phyloP scores from a whole-genome alignment of 495 filamentous ascomycete genomes.

The Podospora sp. region DNA sequence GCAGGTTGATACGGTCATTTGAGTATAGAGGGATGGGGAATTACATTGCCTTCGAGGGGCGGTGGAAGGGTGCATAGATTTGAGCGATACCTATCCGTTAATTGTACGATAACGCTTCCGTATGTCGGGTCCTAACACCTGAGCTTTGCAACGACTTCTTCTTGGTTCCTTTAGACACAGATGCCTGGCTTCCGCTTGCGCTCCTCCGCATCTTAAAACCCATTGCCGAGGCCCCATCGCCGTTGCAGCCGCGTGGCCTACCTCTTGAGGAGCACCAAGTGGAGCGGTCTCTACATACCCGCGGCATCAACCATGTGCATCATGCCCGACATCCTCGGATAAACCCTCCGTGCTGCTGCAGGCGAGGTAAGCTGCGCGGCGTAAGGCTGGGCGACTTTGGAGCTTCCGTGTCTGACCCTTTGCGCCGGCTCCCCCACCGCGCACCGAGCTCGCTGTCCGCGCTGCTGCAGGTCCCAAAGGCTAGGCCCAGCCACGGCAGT shows the following conservation, averaged over 20 bases:
- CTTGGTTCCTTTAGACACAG: not conserved
- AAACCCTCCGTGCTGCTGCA: not conserved
- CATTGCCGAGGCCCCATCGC: not conserved
- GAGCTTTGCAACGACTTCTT: conserved; percentile 15
- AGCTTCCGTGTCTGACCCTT: not conserved
- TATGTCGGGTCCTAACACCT: conserved; percentile 22
- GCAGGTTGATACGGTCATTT: conserved; percentile 34
- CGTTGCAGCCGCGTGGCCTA: not conserved
- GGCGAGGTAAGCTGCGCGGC: not conserved
- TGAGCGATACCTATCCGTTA: conserved; percentile 27
- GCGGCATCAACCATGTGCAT: not conserved
- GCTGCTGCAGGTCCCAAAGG: not conserved
- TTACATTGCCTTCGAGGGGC: conserved; percentile 19
- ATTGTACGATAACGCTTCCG: conserved; percentile 36
- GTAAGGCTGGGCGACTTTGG: not conserved
- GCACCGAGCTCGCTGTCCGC: not conserved
- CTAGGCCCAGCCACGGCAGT: not conserved
- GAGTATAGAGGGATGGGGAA: conserved; percentile 36
- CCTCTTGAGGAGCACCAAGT: not conserved
- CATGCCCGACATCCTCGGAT: conserved; percentile 10
- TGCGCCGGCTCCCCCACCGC: not conserved
- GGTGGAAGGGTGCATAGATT: conserved; percentile 27
- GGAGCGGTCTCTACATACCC: not conserved
- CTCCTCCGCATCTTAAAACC: not conserved
- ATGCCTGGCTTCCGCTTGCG: not conserved